Evolutionary conservation across 495 filamentous ascomycete genomes (phyloP), one percentile per base, ranked within the genome.

Genomic region (Penicillium psychrofluorescens): DNA sequence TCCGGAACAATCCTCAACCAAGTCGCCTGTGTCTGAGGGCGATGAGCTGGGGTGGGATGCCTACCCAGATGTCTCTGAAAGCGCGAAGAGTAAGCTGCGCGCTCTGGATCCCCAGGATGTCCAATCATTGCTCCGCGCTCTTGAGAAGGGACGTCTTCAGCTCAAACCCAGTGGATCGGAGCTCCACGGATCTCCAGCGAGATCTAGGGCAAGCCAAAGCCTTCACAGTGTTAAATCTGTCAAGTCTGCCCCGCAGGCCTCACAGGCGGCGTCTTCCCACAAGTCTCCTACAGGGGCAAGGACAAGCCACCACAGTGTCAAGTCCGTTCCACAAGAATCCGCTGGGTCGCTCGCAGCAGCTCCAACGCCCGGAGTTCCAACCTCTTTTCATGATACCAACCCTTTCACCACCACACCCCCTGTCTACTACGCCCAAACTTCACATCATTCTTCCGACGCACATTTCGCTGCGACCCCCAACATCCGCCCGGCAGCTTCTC

Each of bases 41-140:
- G 64, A 65, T 43, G 61, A 60, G 43, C 50, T 70, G 8, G 64
- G 63, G 15, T 70, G 66, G 66, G 64, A 67, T 41, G 57, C 61
- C 11, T 58, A 59, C 22, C 62, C 62, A 11, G 66, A 70, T 40
- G 50, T 59, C 7, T 70, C 66, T 14, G 66, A 70, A 10, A 61
- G 64, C 35, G 53, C 61, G 0, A 65, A 62, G 52, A 58, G 54
- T 47, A 70, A 67, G 35, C 54, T 70, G 27, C 62, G 57, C n/a
- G 62, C 64, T 0, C 55, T 70, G 22, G 59, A 63, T 30, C 65
- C 64, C 1, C 54, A 63, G n/a, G 66, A 70, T 36, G 55, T 70
- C 36, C 52, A 55, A 11, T 52, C 52, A 4, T 45, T 70, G 5
- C 51, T 70, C 9, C 66, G 64, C 15, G 63, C 63, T 10, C 38